Evolutionary conservation across 2,329 filamentous ascomycete genomes (phyloP).

Genomic region (Balansia obtecta): DNA sequence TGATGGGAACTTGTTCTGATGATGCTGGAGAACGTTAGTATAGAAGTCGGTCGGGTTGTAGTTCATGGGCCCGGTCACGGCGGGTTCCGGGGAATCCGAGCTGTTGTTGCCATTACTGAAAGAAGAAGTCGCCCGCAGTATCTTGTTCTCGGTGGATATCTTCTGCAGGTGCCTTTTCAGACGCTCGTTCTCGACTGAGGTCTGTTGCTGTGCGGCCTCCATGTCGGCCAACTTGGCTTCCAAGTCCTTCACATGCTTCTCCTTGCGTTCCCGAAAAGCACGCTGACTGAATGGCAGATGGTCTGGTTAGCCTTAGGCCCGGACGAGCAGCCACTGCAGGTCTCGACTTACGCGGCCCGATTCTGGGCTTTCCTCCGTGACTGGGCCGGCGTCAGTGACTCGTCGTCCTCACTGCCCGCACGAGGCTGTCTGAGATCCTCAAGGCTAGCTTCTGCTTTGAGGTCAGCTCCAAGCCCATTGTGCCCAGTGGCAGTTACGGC

Average conservation of each 20-base stretch:
- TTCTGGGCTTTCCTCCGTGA: constrained; percentile 49
- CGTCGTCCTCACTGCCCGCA: constrained; percentile 42
- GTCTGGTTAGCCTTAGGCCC: background rate
- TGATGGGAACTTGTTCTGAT: constrained; percentile 49
- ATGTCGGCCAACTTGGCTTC: constrained; percentile 73
- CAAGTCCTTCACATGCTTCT: constrained; percentile 85
- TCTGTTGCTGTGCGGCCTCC: constrained; percentile 58
- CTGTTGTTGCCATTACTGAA: constrained; percentile 19
- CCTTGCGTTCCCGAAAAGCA: constrained; percentile 91
- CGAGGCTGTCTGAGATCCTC: constrained; percentile 21
- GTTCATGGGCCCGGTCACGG: constrained; percentile 53
- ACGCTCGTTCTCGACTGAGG: constrained; percentile 74
- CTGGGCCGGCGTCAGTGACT: constrained; percentile 43
- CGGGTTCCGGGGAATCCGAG: constrained; percentile 32
- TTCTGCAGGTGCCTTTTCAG: constrained; percentile 75
- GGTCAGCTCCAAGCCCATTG: constrained; percentile 10
- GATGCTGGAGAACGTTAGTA: constrained; percentile 46
- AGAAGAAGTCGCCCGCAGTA: constrained; percentile 66
- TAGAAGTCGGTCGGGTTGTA: constrained; percentile 66
- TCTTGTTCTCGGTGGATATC: constrained; percentile 82
- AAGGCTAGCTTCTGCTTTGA: constrained; percentile 26
- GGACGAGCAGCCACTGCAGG: background rate
- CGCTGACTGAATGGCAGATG: constrained; percentile 54
- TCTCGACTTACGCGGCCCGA: constrained; percentile 42
- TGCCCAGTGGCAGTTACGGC: constrained; percentile 11